Evolutionary conservation across 768 basidiomycete genomes (phyloP), one percentile per base, ranked within the genome.

Genomic region (Leccinum uliginosum): DNA sequence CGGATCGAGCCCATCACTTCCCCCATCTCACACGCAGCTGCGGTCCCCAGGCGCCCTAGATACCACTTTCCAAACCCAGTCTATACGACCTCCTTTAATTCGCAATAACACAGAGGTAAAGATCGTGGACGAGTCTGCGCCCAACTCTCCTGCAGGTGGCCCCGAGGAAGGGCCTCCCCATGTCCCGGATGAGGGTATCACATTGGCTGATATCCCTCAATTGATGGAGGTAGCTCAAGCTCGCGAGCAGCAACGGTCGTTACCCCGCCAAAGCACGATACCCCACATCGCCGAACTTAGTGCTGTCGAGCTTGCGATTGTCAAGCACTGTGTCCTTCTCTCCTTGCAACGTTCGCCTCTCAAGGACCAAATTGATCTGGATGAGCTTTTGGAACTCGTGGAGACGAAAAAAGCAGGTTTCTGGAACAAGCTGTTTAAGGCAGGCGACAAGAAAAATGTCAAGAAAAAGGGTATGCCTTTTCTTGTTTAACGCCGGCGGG

Each of bases 391-490:
- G 62, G 96, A 98, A 73, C 77, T 97, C 70, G 83, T 99, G 27
- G 95, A 98, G 71, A 78, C 78, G 21, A 91, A 96, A 80, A 98
- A 96, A 79, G 86, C 84, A 58, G 89, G 89, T 19, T 97, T 97
- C 74, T 99, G 94, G 94, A 90, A 91, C 61, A 93, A 94, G 73
- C 72, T 98, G 17, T 98, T 99, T 78, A 98, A 97, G 71, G 83
- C 82, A 17, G 83, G 81, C 32, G 87, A 94, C 60, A 93, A 96
- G 82, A 95, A 95, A 75, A 87, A 87, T 55, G 84, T 88, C 70
- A 87, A 90, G 83, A 91, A 90, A 75, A 91, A 92, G 73, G 89
- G 90, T 86, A 57, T 23, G 76, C 73, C n/a, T 17, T n/a, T 50
- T 10, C 29, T 50, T 32, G 30, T 43, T 57, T 58, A 26, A 56